Evolutionary conservation across 768 basidiomycete genomes (phyloP).

Genomic region (Fomitopsis pulvina): DNA sequence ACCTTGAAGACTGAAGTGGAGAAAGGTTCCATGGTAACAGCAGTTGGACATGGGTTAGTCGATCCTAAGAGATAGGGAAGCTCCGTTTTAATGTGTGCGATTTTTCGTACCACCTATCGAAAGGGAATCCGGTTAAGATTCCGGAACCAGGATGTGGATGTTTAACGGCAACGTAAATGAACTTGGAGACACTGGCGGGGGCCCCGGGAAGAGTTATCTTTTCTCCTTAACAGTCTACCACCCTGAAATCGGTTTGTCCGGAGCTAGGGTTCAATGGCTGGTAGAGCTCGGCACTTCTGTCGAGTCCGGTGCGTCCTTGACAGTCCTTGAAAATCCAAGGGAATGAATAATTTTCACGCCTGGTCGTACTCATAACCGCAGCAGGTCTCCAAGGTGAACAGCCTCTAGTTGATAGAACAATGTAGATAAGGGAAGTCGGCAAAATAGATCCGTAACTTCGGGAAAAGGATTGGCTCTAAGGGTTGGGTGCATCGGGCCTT

Average conservation of each 20-base stretch:
- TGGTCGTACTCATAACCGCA: conserved; percentile 75
- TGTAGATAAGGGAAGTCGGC: conserved; percentile 78
- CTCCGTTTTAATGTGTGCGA: conserved; percentile 63
- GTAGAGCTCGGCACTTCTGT: conserved; percentile 68
- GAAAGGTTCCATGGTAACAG: conserved; percentile 85
- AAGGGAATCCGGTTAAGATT: conserved; percentile 78
- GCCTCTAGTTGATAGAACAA: conserved; percentile 77
- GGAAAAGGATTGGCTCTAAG: conserved; percentile 78
- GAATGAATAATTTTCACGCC: conserved; percentile 63
- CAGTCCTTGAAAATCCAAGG: conserved; percentile 80
- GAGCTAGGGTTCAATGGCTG: conserved; percentile 68
- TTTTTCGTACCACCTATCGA: conserved; percentile 62
- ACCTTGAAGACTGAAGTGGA: conserved; percentile 85
- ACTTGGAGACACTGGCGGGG: conserved; percentile 52
- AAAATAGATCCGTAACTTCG: conserved; percentile 80
- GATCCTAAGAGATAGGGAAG: conserved; percentile 76
- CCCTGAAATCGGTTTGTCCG: conserved; percentile 70
- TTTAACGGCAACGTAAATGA: conserved; percentile 67
- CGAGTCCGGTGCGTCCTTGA: conserved; percentile 67
- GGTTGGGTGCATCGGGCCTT: conserved; percentile 74
- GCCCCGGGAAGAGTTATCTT: conserved; percentile 77
- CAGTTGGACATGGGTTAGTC: conserved; percentile 84
- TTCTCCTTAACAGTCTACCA: conserved; percentile 69
- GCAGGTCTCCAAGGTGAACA: conserved; percentile 79
- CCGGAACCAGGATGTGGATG: conserved; percentile 70